Conservation (phyloP, 257 asterid genomes). For the Penstemon eatonii region DNA sequence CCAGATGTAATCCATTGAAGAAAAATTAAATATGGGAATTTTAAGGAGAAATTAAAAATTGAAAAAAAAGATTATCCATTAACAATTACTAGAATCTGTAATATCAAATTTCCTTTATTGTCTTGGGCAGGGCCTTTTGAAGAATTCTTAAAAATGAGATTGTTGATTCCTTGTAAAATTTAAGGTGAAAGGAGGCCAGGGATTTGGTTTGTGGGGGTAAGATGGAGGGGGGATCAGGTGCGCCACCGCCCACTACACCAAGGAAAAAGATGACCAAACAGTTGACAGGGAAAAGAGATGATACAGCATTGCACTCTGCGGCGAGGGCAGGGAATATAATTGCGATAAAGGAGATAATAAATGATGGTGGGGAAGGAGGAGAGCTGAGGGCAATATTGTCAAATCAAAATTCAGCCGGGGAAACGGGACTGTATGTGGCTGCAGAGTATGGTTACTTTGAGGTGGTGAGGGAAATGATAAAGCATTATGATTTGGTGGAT, state of each 20-base stretch:
- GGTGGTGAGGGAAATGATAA: slow-evolving; percentile 50
- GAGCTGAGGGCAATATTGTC: slow-evolving; percentile 37
- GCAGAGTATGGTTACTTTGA: slow-evolving; percentile 57
- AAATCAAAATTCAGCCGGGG: slow-evolving; percentile 51
- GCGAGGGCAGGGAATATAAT: slow-evolving; percentile 48
- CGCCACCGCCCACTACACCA: slow-evolving; percentile 39
- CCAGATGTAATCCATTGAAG: slow-evolving; percentile 34
- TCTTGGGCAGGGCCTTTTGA: slow-evolving; percentile 27
- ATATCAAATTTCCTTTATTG: not conserved
- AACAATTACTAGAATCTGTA: too few species aligned
- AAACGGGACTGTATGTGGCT: slow-evolving; percentile 50
- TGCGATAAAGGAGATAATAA: slow-evolving; percentile 39
- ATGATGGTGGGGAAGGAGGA: slow-evolving; percentile 26
- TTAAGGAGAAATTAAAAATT: not conserved
- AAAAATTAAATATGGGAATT: slow-evolving; percentile 10
- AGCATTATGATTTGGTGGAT: slow-evolving; percentile 40
- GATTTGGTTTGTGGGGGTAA: not conserved
- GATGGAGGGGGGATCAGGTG: slow-evolving; percentile 29
- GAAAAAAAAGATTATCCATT: not conserved
- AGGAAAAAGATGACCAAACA: slow-evolving; percentile 62
- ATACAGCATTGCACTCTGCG: slow-evolving; percentile 50
- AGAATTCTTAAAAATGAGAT: slow-evolving; percentile 21
- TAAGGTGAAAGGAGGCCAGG: not conserved
- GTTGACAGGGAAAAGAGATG: slow-evolving; percentile 57
- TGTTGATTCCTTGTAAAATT: not conserved